A percentile compares a stretch with the other conserved stretches of the same genome.
Evolutionary conservation across 371 early-diverging fungal genomes (phyloP).

Genomic region (Lichtheimia hyalospora): DNA sequence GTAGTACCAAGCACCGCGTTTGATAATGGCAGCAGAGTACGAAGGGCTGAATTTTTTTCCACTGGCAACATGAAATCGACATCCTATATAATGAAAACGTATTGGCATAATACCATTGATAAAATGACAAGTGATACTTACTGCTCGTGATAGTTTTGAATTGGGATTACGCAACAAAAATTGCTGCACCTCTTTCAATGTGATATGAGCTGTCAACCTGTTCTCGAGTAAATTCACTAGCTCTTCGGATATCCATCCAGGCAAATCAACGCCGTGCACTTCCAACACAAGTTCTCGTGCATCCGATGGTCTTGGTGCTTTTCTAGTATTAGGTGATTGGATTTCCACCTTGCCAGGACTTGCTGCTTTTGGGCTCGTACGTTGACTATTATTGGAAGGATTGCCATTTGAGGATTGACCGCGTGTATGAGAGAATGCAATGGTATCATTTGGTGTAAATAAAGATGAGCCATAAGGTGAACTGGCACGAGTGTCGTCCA

Average conservation of each 20-base stretch:
- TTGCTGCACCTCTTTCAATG: constrained; percentile 66
- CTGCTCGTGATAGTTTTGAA: constrained; percentile 64
- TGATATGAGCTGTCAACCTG: constrained; percentile 61
- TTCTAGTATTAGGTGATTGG: constrained; percentile 5
- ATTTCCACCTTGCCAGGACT: constrained; percentile 11
- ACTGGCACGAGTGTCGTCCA: constrained; percentile 9
- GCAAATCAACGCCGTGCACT: constrained; percentile 75
- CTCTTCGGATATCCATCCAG: constrained; percentile 65
- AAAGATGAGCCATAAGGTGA: constrained; percentile 17
- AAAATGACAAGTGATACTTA: constrained; percentile 18
- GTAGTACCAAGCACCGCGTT: constrained; percentile 50
- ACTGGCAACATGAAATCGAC: constrained; percentile 69
- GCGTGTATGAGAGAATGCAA: constrained; percentile 10
- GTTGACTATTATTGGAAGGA: constrained; percentile 19
- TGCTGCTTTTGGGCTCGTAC: constrained; percentile 4
- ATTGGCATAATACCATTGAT: no score
- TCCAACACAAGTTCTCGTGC: constrained; percentile 65
- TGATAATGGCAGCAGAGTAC: constrained; percentile 52
- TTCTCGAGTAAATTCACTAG: constrained; percentile 68
- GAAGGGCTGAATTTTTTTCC: constrained; percentile 39
- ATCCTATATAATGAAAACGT: constrained; percentile 35
- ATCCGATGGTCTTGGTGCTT: constrained; percentile 23
- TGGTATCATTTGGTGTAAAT: neutral
- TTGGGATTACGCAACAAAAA: constrained; percentile 73
- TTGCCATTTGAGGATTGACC: constrained; percentile 34